Evolutionary conservation across 768 basidiomycete genomes (phyloP).

Genomic region (Podaxis sp.): DNA sequence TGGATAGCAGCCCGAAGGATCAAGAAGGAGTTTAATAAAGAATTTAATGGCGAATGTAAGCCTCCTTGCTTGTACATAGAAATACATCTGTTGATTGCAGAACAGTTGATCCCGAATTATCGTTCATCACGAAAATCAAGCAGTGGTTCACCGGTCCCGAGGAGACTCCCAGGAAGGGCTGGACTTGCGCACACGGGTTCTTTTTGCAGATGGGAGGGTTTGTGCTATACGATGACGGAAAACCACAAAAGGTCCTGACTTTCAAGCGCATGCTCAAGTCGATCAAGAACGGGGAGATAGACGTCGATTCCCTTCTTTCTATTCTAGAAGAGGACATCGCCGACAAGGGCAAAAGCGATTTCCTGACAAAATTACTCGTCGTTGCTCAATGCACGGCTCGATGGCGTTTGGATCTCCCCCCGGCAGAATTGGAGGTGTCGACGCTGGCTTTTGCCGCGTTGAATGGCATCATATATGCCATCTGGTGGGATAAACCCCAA

Average conservation of each 20-base stretch:
- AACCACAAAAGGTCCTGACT: constrained; percentile 3
- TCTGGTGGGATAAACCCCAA: constrained; percentile 12
- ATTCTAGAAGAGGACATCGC: not conserved
- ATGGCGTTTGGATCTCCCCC: not conserved
- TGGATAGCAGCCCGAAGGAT: too few relatives aligned
- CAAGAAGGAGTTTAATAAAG: too few relatives aligned
- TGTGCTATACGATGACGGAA: not conserved
- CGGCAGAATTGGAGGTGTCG: constrained; percentile 1
- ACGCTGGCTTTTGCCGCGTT: constrained; percentile 6
- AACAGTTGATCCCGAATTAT: too few relatives aligned
- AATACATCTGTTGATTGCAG: too few relatives aligned
- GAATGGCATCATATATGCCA: not conserved
- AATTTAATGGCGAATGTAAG: too few relatives aligned
- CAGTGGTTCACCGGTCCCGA: too few relatives aligned
- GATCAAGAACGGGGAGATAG: not conserved
- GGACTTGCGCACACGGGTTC: too few relatives aligned
- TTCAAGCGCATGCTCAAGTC: constrained; percentile 7
- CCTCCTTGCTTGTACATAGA: too few relatives aligned
- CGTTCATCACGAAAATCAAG: too few relatives aligned
- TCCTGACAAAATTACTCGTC: not conserved
- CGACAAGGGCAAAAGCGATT: constrained; percentile 4
- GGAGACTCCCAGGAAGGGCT: too few relatives aligned
- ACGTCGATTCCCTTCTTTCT: not conserved
- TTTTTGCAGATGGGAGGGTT: too few relatives aligned
- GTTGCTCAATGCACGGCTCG: not conserved